These are phyloP conservation scores for Aureobasidium subglaciale DNA, from an alignment of 2,329 filamentous ascomycete species.

Conservation along the genomic window DNA sequence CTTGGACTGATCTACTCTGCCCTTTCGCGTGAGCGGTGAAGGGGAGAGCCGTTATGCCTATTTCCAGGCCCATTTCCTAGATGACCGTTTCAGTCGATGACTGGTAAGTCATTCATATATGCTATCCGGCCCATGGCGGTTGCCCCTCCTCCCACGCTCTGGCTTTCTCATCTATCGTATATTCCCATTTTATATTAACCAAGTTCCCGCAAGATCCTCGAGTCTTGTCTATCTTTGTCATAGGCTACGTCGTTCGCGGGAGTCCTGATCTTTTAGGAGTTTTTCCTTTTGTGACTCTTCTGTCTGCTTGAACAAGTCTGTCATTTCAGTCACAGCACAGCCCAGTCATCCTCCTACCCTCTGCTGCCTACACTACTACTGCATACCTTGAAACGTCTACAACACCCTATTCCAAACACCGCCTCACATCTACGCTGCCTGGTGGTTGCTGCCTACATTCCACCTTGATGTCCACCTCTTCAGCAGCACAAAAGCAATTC, in stretches of 20 bases:
- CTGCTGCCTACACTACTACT: constrained; percentile 11
- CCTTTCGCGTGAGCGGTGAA: constrained; percentile 11
- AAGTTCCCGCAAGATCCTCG: background rate
- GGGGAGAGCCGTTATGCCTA: constrained; percentile 12
- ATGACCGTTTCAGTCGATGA: constrained; percentile 12
- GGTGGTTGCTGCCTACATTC: constrained; percentile 6
- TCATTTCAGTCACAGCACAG: constrained; percentile 15
- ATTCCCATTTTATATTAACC: constrained; percentile 9
- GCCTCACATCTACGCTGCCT: constrained; percentile 1
- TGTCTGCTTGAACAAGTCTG: constrained; percentile 1
- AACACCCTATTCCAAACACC: background rate
- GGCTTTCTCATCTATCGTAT: constrained; percentile 3
- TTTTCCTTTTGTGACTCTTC: background rate
- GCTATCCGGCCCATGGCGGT: background rate
- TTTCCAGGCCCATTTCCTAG: constrained; percentile 10
- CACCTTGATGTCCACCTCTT: constrained; percentile 17
- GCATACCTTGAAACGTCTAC: constrained; percentile 3
- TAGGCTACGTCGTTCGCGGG: background rate
- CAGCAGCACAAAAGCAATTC: constrained; percentile 14
- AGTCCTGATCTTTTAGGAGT: constrained; percentile 8
- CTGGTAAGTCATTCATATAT: constrained; percentile 12
- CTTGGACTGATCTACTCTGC: background rate
- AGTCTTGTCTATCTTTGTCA: constrained; percentile 3
- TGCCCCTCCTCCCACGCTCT: constrained; percentile 15
- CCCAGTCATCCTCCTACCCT: background rate